These are phyloP conservation scores for Lumnitzera racemosa DNA, from an alignment of 345 rosid species.

Conservation along the genomic window DNA sequence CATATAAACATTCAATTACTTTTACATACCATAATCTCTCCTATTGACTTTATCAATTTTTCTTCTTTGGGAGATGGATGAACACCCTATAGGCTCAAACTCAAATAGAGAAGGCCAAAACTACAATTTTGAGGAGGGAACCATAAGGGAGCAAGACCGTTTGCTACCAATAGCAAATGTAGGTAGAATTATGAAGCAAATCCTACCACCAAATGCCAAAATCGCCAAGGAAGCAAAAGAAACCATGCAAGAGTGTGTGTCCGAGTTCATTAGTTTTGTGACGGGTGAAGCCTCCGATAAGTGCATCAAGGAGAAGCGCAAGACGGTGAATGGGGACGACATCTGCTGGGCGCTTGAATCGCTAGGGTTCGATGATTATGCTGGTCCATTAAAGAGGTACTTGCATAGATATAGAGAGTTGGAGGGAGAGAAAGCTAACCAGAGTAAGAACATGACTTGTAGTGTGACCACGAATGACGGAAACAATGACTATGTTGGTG, in stretches of 20 bases:
- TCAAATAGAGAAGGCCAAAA: too few species aligned
- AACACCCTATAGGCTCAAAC: too few species aligned
- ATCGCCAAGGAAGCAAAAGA: conserved; percentile 66
- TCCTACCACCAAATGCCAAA: conserved; percentile 58
- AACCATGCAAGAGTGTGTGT: conserved; percentile 63
- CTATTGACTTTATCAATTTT: too few species aligned
- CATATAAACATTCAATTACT: too few species aligned
- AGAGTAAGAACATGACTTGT: too few species aligned
- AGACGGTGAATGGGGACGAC: conserved; percentile 65
- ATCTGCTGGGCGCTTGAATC: conserved; percentile 61
- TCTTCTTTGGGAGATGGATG: too few species aligned
- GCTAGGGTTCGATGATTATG: conserved; percentile 55
- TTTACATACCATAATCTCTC: too few species aligned
- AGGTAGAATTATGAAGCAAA: conserved; percentile 58
- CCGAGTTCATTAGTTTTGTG: conserved; percentile 66
- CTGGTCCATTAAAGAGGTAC: conserved; percentile 44
- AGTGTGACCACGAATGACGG: too few species aligned
- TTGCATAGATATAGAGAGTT: conserved; percentile 48
- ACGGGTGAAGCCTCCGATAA: conserved; percentile 68
- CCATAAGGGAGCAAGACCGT: conserved; percentile 27
- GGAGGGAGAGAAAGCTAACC: conserved; percentile 29
- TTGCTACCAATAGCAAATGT: conserved; percentile 65
- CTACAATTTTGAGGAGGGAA: too few species aligned
- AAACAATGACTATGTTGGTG: too few species aligned
- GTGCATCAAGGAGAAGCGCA: conserved; percentile 68